phyloP scores from a whole-genome alignment of 306 rosid genomes.

The Lathyrus aphaca region DNA sequence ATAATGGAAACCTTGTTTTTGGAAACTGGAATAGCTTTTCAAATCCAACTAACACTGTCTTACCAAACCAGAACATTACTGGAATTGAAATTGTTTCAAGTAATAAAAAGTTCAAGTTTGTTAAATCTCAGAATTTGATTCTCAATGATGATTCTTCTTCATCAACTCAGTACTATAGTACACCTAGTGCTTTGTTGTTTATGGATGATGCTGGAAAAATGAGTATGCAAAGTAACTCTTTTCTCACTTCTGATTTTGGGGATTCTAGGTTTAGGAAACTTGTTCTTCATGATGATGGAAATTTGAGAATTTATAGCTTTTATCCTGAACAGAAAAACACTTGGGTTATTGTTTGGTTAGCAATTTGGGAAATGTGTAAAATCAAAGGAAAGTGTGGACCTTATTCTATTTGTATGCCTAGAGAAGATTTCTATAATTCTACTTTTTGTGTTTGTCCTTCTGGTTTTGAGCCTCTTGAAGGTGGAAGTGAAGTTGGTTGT shows the following conservation, averaged over 20 bases:
- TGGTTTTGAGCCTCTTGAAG: slow-evolving; percentile 44
- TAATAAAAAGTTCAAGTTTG: slow-evolving; percentile 51
- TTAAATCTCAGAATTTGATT: slow-evolving; percentile 17
- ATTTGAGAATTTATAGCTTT: slow-evolving; percentile 66
- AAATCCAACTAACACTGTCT: slow-evolving; percentile 60
- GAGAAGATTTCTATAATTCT: slow-evolving; percentile 36
- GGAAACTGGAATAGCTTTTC: slow-evolving; percentile 61
- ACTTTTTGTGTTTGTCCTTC: slow-evolving; percentile 69
- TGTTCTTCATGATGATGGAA: slow-evolving; percentile 73
- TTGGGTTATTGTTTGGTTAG: slow-evolving; percentile 76
- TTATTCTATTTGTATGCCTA: slow-evolving; percentile 59
- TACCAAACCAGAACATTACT: slow-evolving; percentile 56
- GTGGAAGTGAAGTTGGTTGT: slow-evolving; percentile 53
- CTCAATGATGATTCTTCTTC: slow-evolving; percentile 31
- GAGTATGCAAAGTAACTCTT: slow-evolving; percentile 31
- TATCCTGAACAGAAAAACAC: slow-evolving; percentile 8
- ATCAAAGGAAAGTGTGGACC: slow-evolving; percentile 66
- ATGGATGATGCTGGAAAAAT: slow-evolving; percentile 50
- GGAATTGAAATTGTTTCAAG: slow-evolving; percentile 35
- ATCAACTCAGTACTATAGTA: slow-evolving; percentile 15
- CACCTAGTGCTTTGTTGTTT: slow-evolving; percentile 11
- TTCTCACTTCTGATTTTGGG: slow-evolving; percentile 60
- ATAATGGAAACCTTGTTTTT: slow-evolving; percentile 53
- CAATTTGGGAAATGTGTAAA: slow-evolving; percentile 47
- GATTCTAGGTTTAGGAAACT: slow-evolving; percentile 44